A percentile compares a stretch with the other conserved stretches of the same genome.
Conservation (phyloP, 2,329 filamentous ascomycete genomes). For the Hypoxylon sp. region DNA sequence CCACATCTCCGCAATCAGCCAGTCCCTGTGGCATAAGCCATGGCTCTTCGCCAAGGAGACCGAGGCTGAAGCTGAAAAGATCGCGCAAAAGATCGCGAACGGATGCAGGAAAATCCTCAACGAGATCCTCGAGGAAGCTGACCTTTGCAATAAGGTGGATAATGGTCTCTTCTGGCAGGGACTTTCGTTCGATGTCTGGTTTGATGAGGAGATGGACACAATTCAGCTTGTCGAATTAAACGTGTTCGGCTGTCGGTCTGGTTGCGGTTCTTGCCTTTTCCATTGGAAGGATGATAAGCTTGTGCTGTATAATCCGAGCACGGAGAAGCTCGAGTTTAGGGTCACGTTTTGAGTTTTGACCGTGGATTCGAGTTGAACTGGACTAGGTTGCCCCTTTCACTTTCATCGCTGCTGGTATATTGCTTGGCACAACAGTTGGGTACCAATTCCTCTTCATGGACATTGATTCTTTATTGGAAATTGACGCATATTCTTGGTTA, state of each 20-base stretch:
- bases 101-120: slow-evolving; percentile 44
- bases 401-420: too few species aligned
- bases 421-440: too few species aligned
- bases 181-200: slow-evolving; percentile 60
- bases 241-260: slow-evolving; percentile 59
- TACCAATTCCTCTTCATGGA: too few species aligned
- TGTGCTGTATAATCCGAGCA: slow-evolving; percentile 49
- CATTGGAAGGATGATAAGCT: slow-evolving; percentile 58
- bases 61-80: slow-evolving; percentile 26
- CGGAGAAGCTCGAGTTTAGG: slow-evolving; percentile 51
- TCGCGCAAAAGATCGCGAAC: slow-evolving; percentile 35
- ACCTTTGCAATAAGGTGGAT: slow-evolving; percentile 45
- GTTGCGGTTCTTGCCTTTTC: slow-evolving; percentile 61
- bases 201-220: slow-evolving; percentile 48
- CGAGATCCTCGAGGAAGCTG: slow-evolving; percentile 49
- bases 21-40: slow-evolving; percentile 58
- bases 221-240: slow-evolving; percentile 60
- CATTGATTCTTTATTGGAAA: too few species aligned
- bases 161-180: slow-evolving; percentile 54
- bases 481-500: too few species aligned
- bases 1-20: slow-evolving; percentile 56
- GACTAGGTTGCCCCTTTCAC: not conserved
- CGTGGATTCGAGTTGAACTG: not conserved
- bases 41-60: slow-evolving; percentile 49
- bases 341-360: slow-evolving; percentile 34